Base-by-base conservation (phyloP, 805 yeast species). In the Schizosaccharomyces cryophilus region DNA sequence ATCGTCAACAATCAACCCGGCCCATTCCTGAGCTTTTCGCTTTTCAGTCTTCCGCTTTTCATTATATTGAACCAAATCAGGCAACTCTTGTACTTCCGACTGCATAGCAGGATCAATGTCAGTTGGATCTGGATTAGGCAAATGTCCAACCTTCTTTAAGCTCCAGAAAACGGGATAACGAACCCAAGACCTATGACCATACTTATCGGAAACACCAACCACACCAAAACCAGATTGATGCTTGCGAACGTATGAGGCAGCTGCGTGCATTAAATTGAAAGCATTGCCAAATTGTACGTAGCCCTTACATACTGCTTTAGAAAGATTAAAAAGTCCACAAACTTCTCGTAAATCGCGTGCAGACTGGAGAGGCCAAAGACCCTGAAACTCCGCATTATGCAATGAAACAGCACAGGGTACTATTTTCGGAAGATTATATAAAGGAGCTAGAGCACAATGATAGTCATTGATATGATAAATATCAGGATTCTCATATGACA, bases 161-260 rank as follows among this genome's bases (percentile, higher is more conserved):
- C 61, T 45, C 61, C 61, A 59, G 31, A 59, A 59, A 11, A 59
- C 42, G 7, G 61, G 61, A 45, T 59, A 59, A 7, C 61, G 60
- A 17, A 42, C 60, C 60, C 48, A 59, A 5, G 60, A 59, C 5
- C 60, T 54, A 11, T 59, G 29, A 19, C 60, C 60, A 42, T 59
- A 59, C 30, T 59, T 59, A 26, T 59, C 21, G 54, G 60, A 59
- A 26, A 59, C 60, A 29, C 60, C 60, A n/a, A 59, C 60, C n/a
- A 42, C 60, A 7, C 60, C 60, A 21, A 24, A 38, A 26, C 60
- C 60, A 24, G 40, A 31, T 26, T 59, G 60, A 42, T 59, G 54
- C 21, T 21, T 19, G 11, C 60, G 60, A 21, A 59, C 21, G 17
- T 59, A 59, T 7, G 60, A 40, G 21, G 26, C 54, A 17, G 31